Evolutionary conservation across 1,284 basidiomycete genomes (phyloP).

Genomic region (Ceratobasidium papillatum): DNA sequence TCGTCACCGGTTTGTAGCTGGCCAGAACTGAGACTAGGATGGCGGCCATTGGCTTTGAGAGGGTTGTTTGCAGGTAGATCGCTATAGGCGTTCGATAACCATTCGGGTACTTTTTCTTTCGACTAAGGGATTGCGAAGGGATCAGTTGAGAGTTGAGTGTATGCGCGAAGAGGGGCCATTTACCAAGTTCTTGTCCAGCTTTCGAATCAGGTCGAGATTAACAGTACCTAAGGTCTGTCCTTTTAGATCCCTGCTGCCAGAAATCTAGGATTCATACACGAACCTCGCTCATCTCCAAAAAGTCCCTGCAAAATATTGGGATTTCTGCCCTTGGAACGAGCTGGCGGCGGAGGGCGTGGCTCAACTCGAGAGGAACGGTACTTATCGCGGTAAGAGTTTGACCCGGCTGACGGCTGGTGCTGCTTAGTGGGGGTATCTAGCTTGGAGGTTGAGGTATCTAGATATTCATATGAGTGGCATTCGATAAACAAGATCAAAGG

Average conservation of each 20-base stretch:
- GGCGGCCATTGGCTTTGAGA: background rate
- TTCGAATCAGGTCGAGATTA: conserved; percentile 9
- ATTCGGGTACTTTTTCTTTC: conserved; percentile 19
- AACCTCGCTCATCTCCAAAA: conserved; percentile 26
- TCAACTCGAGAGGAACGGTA: background rate
- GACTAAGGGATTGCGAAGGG: background rate
- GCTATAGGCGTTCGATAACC: conserved; percentile 21
- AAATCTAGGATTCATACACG: background rate
- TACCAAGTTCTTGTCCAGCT: background rate
- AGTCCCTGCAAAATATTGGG: background rate
- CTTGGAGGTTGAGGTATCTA: conserved; percentile 7
- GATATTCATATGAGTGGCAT: background rate
- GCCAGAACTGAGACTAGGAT: background rate
- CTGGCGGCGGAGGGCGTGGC: background rate
- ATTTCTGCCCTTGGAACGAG: background rate
- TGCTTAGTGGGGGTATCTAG: background rate
- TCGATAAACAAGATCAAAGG: no score
- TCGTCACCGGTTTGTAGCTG: background rate
- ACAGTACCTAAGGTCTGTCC: background rate
- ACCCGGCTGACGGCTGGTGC: background rate
- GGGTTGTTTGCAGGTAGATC: conserved; percentile 17
- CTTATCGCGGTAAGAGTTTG: background rate
- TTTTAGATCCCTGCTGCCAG: no score
- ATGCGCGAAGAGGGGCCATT: conserved; percentile 2
- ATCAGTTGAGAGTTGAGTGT: background rate